Percentiles rank a stretch among this genome's conserved stretches.
Evolutionary conservation across 2,329 filamentous ascomycete genomes (phyloP).

Genomic region (Falciphora oryzae): DNA sequence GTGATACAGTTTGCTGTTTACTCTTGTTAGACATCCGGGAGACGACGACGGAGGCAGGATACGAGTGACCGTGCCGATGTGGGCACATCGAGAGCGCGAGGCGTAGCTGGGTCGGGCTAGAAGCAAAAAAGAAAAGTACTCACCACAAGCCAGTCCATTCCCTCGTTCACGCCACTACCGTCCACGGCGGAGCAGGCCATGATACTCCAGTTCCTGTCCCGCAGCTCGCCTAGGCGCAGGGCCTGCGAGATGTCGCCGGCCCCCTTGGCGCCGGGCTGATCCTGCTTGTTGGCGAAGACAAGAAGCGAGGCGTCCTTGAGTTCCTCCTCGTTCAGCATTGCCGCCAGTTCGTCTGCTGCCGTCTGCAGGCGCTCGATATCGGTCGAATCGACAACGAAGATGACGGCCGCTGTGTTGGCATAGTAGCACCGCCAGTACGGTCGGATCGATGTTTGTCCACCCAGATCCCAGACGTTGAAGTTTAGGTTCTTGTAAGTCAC

Average conservation of each 20-base stretch:
- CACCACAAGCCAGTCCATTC: constrained; percentile 98
- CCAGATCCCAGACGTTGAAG: constrained; percentile 98
- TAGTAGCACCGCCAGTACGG: constrained; percentile 99
- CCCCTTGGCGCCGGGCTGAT: constrained; percentile 93
- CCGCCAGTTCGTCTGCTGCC: constrained; percentile 83
- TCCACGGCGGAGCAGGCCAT: constrained; percentile 96
- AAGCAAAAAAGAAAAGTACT: constrained; percentile 23
- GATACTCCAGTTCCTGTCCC: constrained; percentile 98
- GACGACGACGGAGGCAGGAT: neutral
- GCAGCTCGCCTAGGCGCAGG: constrained; percentile 79
- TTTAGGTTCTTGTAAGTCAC: constrained; percentile 98
- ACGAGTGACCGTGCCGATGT: too few species aligned
- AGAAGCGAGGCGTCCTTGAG: constrained; percentile 85
- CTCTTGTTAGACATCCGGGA: constrained; percentile 12
- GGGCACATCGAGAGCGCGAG: neutral
- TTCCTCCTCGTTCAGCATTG: constrained; percentile 97
- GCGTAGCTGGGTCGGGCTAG: neutral
- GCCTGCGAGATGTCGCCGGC: constrained; percentile 96
- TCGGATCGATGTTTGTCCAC: constrained; percentile 96
- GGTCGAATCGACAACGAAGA: constrained; percentile 97
- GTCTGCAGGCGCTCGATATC: constrained; percentile 94
- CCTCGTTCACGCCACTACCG: constrained; percentile 88
- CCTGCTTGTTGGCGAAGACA: constrained; percentile 98
- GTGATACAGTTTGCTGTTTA: constrained; percentile 34
- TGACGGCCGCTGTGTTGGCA: constrained; percentile 94